These are phyloP conservation scores for Fusarium xylarioides DNA, from an alignment of 2,329 filamentous ascomycete species.

Conservation along the genomic window DNA sequence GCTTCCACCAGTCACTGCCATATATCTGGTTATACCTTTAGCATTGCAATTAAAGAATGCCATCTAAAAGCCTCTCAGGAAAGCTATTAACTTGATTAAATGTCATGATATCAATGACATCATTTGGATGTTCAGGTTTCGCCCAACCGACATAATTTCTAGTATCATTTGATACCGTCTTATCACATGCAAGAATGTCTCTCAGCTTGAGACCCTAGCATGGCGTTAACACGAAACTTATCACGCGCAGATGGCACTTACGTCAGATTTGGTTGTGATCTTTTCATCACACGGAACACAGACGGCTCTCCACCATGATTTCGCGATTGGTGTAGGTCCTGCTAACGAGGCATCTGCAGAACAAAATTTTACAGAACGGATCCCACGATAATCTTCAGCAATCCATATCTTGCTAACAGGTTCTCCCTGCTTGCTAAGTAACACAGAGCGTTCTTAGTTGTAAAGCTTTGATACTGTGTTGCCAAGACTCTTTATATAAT, in stretches of 20 bases:
- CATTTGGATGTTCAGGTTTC: conserved; percentile 2
- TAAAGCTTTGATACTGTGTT: not conserved
- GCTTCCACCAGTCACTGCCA: not conserved
- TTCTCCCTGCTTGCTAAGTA: not conserved
- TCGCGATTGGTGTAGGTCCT: conserved; percentile 12
- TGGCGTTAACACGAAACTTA: fast-evolving
- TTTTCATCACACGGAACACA: not conserved
- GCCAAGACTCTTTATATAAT: conserved; percentile 5
- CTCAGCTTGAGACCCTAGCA: conserved; percentile 11
- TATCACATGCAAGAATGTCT: conserved; percentile 2
- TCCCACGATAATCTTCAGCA: conserved; percentile 26
- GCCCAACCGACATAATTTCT: conserved; percentile 14
- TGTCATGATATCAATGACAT: conserved; percentile 15
- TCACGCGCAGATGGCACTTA: not conserved
- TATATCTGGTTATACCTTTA: conserved; percentile 14
- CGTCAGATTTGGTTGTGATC: conserved; percentile 7
- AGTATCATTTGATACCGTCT: not conserved
- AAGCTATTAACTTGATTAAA: not conserved
- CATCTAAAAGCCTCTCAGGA: conserved; percentile 10
- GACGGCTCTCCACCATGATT: conserved; percentile 19
- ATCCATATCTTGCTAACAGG: conserved; percentile 13
- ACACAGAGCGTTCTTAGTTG: not conserved
- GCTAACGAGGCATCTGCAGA: not conserved
- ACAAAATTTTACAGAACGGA: conserved; percentile 6
- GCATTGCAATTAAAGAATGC: conserved; percentile 9